Percentiles rank a stretch among this genome's conserved stretches.
Evolutionary conservation across 768 basidiomycete genomes (phyloP).

Genomic region (Royoungia palumana): DNA sequence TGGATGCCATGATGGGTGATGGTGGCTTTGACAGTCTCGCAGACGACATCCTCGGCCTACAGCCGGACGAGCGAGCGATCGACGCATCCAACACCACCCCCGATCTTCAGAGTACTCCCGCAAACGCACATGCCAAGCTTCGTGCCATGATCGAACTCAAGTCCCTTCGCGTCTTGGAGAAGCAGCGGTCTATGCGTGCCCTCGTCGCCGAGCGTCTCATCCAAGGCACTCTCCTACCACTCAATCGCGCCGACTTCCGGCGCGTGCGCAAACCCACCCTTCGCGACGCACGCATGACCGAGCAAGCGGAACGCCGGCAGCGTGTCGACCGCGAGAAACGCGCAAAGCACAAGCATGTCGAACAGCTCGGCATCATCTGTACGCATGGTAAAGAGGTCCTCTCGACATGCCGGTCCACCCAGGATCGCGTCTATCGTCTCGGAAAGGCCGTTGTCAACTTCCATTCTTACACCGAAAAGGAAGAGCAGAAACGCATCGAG

Average conservation of each 20-base stretch:
- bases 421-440: constrained; percentile 57
- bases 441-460: constrained; percentile 78
- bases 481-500: constrained; percentile 97
- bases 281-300: constrained; percentile 86
- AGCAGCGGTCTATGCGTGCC: constrained; percentile 85
- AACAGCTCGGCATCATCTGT: constrained; percentile 86
- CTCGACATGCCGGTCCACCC: constrained; percentile 61
- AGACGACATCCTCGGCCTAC: constrained; percentile 31
- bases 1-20: constrained; percentile 79
- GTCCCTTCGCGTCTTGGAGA: constrained; percentile 81
- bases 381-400: constrained; percentile 76
- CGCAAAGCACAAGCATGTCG: constrained; percentile 95
- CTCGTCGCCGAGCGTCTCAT: constrained; percentile 83
- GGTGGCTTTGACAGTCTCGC: constrained; percentile 58
- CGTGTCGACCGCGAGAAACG: constrained; percentile 88
- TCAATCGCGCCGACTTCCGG: constrained; percentile 90
- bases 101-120: constrained; percentile 48
- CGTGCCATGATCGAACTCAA: constrained; percentile 93
- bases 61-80: constrained; percentile 5
- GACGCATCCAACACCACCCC: constrained; percentile 36
- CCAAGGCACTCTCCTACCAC: constrained; percentile 83
- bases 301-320: constrained; percentile 87
- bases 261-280: constrained; percentile 80
- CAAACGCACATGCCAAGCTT: constrained; percentile 76
- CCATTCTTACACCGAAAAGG: constrained; percentile 91